Conservation (phyloP, 2,329 filamentous ascomycete species). For the Fusarium sp. region DNA sequence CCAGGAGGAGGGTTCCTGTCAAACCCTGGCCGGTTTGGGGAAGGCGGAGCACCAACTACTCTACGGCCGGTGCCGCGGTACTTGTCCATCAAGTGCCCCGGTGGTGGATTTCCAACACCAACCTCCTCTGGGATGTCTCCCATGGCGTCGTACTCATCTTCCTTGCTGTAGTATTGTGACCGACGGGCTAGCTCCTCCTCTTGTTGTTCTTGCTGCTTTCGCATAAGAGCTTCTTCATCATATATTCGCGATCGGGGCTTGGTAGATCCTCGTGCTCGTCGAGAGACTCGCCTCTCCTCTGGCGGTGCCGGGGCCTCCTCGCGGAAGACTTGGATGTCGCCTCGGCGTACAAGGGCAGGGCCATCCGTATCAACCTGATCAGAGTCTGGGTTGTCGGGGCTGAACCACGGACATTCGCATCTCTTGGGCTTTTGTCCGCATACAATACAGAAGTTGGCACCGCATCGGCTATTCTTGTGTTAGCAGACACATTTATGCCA, state of each 20-base stretch:
- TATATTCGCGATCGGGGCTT: conserved; percentile 49
- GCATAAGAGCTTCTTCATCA: conserved; percentile 61
- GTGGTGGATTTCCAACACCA: conserved; percentile 63
- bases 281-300: conserved; percentile 42
- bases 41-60: conserved; percentile 38
- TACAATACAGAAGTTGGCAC: conserved; percentile 87
- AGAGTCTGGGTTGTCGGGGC: conserved; percentile 66
- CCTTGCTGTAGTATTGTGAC: conserved; percentile 50
- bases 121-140: conserved; percentile 52
- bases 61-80: conserved; percentile 56
- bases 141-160: conserved; percentile 52
- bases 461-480: conserved; percentile 70
- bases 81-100: conserved; percentile 70
- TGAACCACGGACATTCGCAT: conserved; percentile 86
- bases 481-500: conserved; percentile 7
- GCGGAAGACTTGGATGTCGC: conserved; percentile 38
- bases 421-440: conserved; percentile 86
- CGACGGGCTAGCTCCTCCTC: conserved; percentile 54
- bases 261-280: conserved; percentile 37
- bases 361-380: conserved; percentile 67
- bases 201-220: conserved; percentile 61
- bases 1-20: conserved; percentile 44
- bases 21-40: conserved; percentile 40
- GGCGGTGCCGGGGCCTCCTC: conserved; percentile 44
- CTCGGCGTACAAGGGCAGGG: conserved; percentile 51